These are phyloP conservation scores for Capillidium rhysosporum DNA, from an alignment of 371 early-diverging fungal genomes.

Conservation along the genomic window DNA sequence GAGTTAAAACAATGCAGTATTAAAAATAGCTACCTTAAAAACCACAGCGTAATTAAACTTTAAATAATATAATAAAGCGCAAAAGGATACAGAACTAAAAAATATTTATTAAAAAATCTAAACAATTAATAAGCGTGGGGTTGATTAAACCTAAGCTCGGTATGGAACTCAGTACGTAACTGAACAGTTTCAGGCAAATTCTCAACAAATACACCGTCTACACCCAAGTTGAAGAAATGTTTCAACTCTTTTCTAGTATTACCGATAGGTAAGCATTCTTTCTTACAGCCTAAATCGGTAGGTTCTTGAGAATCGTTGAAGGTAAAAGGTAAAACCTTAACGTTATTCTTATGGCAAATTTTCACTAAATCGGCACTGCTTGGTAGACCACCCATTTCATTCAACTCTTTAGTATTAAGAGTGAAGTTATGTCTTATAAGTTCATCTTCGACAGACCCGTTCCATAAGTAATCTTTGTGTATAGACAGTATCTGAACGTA, in stretches of 20 bases:
- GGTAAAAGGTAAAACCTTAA: slow-evolving; percentile 16
- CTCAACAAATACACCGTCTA: slow-evolving; percentile 20
- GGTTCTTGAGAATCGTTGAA: slow-evolving; percentile 17
- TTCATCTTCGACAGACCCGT: slow-evolving; percentile 12
- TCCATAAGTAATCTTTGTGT: slow-evolving; percentile 17
- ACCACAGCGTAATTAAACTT: no score
- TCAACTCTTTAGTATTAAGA: slow-evolving; percentile 12
- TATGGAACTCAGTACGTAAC: slow-evolving; percentile 6
- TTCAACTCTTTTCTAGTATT: slow-evolving; percentile 11
- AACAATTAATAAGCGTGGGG: no score
- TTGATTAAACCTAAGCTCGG: background rate
- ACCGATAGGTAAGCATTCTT: background rate
- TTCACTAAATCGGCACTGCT: slow-evolving; percentile 7
- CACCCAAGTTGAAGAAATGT: slow-evolving; percentile 15
- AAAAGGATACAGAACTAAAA: no score
- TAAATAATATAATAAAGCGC: no score
- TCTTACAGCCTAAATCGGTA: background rate
- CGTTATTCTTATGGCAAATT: slow-evolving; percentile 12
- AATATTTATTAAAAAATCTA: no score
- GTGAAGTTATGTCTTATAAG: slow-evolving; percentile 9
- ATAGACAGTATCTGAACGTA: slow-evolving; percentile 14
- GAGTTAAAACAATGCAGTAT: no score
- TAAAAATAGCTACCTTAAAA: no score
- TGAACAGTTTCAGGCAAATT: slow-evolving; percentile 14
- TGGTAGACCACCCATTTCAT: slow-evolving; percentile 16